These are phyloP conservation scores for Turritis glabra DNA, from an alignment of 345 rosid species.

Conservation along the genomic window DNA sequence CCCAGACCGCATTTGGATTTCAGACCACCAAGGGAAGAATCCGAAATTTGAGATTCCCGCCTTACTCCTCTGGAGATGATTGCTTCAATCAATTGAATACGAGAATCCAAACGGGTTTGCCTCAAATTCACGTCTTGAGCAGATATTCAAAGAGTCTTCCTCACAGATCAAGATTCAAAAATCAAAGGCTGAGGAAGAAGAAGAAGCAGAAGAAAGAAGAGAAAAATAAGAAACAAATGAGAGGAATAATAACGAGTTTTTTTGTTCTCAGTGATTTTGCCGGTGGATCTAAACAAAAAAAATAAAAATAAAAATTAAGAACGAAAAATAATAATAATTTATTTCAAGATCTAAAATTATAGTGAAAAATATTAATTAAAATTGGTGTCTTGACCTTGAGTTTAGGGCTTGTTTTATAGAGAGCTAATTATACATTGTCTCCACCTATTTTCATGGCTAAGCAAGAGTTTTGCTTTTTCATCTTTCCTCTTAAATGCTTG, in stretches of 20 bases:
- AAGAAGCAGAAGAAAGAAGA: conserved; percentile 1
- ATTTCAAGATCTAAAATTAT: conserved; percentile 35
- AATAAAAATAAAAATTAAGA: background rate
- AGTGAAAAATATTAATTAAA: conserved; percentile 12
- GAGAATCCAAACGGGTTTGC: conserved; percentile 27
- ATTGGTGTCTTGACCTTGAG: conserved; percentile 41
- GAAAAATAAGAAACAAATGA: conserved; percentile 15
- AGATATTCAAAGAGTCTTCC: background rate
- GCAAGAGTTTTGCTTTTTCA: conserved; percentile 39
- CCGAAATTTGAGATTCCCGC: conserved; percentile 36
- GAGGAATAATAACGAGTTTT: conserved; percentile 31
- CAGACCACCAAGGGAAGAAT: conserved; percentile 22
- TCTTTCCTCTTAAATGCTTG: conserved; percentile 23
- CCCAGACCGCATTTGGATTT: conserved; percentile 70
- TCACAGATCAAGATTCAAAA: conserved; percentile 32
- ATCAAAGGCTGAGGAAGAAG: conserved; percentile 26
- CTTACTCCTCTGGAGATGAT: conserved; percentile 19
- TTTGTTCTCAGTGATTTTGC: conserved; percentile 37
- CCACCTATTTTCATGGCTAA: conserved; percentile 38
- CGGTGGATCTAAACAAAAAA: conserved; percentile 39
- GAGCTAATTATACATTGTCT: conserved; percentile 39
- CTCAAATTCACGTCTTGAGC: conserved; percentile 27
- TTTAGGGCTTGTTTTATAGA: conserved; percentile 35
- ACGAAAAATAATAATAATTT: conserved; percentile 7
- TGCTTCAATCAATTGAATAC: conserved; percentile 17